Percentiles rank a stretch among this genome's conserved stretches.
phyloP scores from a whole-genome alignment of 306 rosid species.

The Sindora glabra region DNA sequence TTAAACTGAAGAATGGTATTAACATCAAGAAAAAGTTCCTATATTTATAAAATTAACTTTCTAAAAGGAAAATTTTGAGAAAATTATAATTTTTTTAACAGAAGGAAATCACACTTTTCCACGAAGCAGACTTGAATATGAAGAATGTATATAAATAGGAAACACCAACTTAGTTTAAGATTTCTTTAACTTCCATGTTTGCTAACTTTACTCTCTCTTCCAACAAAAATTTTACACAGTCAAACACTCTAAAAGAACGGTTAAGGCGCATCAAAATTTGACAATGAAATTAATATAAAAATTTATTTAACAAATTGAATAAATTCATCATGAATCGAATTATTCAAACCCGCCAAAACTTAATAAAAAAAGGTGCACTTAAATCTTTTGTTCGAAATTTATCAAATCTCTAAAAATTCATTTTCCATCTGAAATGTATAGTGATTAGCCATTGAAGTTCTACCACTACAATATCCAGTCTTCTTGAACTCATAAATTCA shows the following conservation, averaged over 20 bases:
- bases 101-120: constrained; percentile 21
- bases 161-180: constrained; percentile 9
- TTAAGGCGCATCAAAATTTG: constrained; percentile 15
- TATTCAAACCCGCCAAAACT: constrained; percentile 9
- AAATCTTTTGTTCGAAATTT: neutral
- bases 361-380: neutral
- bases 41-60: constrained; percentile 19
- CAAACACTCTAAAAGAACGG: constrained; percentile 1
- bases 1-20: constrained; percentile 5
- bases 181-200: constrained; percentile 11
- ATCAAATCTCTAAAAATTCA: neutral
- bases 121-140: neutral
- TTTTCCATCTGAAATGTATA: neutral
- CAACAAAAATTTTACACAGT: neutral
- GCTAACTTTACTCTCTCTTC: constrained; percentile 30
- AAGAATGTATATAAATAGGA: constrained; percentile 2
- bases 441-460: neutral
- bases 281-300: constrained; percentile 2
- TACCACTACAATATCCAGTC: constrained; percentile 6
- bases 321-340: too few relatives aligned
- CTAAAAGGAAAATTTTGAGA: constrained; percentile 13
- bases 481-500: constrained; percentile 25
- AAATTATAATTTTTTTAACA: constrained; percentile 18
- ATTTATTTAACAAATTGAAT: too few relatives aligned
- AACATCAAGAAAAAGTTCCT: constrained; percentile 16